These are phyloP conservation scores for Sporothrix phasma DNA, from an alignment of 2,329 filamentous ascomycete genomes.

Conservation along the genomic window DNA sequence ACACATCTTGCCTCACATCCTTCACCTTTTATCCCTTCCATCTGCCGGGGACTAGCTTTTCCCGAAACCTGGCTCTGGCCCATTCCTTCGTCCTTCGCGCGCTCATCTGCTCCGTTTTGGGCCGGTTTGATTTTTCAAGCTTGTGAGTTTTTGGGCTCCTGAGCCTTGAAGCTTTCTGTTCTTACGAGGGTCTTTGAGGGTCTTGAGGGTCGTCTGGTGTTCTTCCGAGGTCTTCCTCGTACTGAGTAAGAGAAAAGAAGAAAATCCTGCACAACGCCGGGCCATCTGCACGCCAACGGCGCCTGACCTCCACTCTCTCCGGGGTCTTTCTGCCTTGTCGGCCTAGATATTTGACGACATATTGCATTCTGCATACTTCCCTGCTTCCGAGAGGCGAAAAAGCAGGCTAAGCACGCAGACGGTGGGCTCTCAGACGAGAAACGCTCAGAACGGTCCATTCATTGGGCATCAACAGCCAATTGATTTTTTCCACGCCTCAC, in stretches of 20 bases:
- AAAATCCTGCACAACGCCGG: background rate
- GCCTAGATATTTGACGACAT: slow-evolving; percentile 6
- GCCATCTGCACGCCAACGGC: slow-evolving; percentile 4
- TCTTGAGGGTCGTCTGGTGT: background rate
- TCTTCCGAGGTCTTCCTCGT: background rate
- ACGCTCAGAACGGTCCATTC: background rate
- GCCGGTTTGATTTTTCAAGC: too few relatives aligned
- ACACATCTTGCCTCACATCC: background rate
- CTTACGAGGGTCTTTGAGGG: background rate
- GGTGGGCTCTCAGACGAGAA: background rate
- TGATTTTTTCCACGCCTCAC: background rate
- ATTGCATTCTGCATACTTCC: slow-evolving; percentile 8
- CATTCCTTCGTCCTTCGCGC: slow-evolving; percentile 1
- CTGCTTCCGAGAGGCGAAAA: slow-evolving; percentile 11
- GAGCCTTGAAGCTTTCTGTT: background rate
- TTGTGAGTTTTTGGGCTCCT: background rate
- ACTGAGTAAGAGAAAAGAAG: background rate
- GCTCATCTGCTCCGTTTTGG: background rate
- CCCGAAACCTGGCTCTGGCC: background rate
- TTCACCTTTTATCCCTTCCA: background rate
- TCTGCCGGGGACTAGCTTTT: slow-evolving; percentile 1
- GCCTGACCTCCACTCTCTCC: slow-evolving; percentile 1
- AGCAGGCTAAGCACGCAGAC: background rate
- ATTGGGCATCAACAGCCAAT: slow-evolving; percentile 22
- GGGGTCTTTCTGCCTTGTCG: background rate